A percentile compares a stretch with the other conserved stretches of the same genome.
Conservation (phyloP, 2,329 filamentous ascomycete species). For the Simplicillium sp. region DNA sequence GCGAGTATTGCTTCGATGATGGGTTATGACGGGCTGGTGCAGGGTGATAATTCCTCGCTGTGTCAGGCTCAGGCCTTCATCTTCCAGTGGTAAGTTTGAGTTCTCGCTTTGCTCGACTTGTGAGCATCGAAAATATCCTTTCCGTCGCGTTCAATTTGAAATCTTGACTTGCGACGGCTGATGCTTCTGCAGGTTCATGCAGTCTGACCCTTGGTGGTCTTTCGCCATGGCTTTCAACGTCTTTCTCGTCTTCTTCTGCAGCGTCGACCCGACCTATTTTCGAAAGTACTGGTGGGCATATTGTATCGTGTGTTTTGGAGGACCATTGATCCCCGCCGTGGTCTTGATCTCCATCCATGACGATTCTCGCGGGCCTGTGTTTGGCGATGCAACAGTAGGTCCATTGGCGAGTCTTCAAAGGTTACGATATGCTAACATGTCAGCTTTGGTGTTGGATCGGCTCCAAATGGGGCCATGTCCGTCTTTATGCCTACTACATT, state of each 20-base stretch:
- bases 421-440: conserved; percentile 7
- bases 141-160: too few relatives aligned
- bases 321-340: conserved; percentile 59
- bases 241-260: conserved; percentile 55
- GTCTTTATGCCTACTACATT: conserved; percentile 51
- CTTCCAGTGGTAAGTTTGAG: conserved; percentile 52
- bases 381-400: conserved; percentile 47
- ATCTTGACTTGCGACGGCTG: too few relatives aligned
- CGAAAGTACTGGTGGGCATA: conserved; percentile 63
- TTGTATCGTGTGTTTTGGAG: conserved; percentile 57
- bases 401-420: not conserved
- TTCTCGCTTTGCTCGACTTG: not conserved
- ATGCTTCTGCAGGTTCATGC: conserved; percentile 67
- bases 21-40: conserved; percentile 52
- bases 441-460: conserved; percentile 55
- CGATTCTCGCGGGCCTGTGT: conserved; percentile 29
- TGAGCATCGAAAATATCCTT: too few relatives aligned
- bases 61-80: conserved; percentile 53
- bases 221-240: conserved; percentile 78
- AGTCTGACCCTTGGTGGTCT: conserved; percentile 67
- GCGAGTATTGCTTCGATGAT: conserved; percentile 60
- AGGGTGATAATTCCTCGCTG: conserved; percentile 43
- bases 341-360: conserved; percentile 50
- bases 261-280: conserved; percentile 52
- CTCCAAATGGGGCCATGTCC: conserved; percentile 40